Base-by-base conservation (phyloP, 176 grass and related monocot genomes). In the Saccharum officinarum region DNA sequence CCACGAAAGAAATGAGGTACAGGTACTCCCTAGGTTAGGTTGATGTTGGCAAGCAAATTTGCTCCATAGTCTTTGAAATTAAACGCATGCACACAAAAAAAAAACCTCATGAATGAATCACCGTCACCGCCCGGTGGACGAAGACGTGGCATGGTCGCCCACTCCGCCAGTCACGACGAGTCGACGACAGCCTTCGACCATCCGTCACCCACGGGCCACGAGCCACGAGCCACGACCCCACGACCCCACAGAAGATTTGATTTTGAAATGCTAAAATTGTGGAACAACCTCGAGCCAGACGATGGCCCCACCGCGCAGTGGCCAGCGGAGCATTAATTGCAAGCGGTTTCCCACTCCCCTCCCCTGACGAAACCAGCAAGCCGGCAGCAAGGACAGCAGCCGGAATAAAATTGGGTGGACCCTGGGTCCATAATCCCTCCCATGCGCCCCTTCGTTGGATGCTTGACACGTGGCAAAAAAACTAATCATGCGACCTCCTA, bases 261-360 rank as follows among this genome's bases (percentile, higher is more conserved):
- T 39, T 71, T 44, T 31, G 13, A 74, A 49, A 46, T 73, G 11
- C 11, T 11, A 34, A 67, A 50, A 80, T 10, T 25, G 45, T 39
- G 63, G 37, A 54, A 55, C 46, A 38, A 5, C 42, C 78, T 18
- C 36, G 49, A 39, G 47, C 4, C 13, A 55, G 16, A 11, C 47
- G 31, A 3, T n/a, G 45, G 47, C 18, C 79, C 79, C 79, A 57
- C 41, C 6, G 2, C 6, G 2, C 50, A 12, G 46, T 57, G 1
- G 22, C 16, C 44, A 36, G 44, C n/a, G 44, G 16, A 26, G 80
- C 73, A 83, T 88, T 82, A 78, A 88, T 78, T 40, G 80, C 73
- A 4, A 83, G 80, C 47, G 14, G 17, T 62, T 78, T 36, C 65
- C 63, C 25, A 49, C 55, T 16, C 1, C 26, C 2, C 84, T 12